Evolutionary conservation across 1,139 yeast species (phyloP), one percentile per base, ranked within the genome.

Genomic region (Blastobotrys buckinghamii): DNA sequence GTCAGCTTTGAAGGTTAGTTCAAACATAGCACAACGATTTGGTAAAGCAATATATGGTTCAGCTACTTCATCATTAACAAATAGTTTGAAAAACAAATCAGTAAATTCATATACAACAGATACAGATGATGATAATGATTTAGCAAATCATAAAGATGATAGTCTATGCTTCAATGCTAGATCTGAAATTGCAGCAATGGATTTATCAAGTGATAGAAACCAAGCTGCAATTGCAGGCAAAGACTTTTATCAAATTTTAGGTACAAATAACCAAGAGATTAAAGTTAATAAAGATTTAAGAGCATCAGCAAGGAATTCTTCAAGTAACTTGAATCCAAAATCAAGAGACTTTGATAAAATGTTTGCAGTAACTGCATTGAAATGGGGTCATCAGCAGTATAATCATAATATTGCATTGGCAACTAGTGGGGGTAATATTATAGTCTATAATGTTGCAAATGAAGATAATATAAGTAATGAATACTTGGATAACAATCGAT

Each of bases 401-500:
- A 50, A 54, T 26, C 53, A 54, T 33, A 53, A 54, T 33, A 51
- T 64, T n/a, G 68, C 67, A 1, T 47, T 65, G 32, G 55, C 66
- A 6, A 63, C 61, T 3, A 54, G 65, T 5, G 61, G 61, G 7
- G 68, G 67, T 2, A 49, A 53, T 24, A 69, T 81, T 53, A 66
- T 74, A 56, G 63, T 80, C 53, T 72, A 76, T 63, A 71, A 77
- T 52, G 61, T 72, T 60, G 46, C 70, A 74, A 50, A 54, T 77
- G 46, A 20, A 20, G 44, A 32, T 73, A 45, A 50, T 26, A 56
- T 57, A 15, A 44, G 47, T 6, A 38, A 42, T 35, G 59, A 77
- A 40, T 69, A 83, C 35, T 68, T 76, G 15, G 96, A 86, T 54
- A 96, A 88, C 59, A 81, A 82, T 46, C 71, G 97, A 49, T 82